Base-by-base conservation (phyloP, 1,284 basidiomycete genomes). In the Austroboletus niveus region DNA sequence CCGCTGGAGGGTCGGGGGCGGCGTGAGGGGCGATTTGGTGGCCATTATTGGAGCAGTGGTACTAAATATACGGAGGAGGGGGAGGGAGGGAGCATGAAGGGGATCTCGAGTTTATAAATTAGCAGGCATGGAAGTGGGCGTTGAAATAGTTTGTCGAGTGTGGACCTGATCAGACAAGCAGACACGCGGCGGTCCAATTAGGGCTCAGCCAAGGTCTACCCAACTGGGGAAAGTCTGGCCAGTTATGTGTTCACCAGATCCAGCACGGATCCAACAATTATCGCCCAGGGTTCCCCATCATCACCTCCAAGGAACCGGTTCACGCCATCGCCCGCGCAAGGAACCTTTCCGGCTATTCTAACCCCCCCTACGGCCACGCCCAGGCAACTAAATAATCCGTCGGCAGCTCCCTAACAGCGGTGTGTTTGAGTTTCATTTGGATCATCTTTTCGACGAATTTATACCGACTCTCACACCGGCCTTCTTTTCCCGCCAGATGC, bases 31-130 rank as follows among this genome's bases (percentile, higher is more conserved):
- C 36, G 52, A 40, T 57, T 69, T 70, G 49, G 53, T 69, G 55
- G 65, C 65, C 65, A 67, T 67, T 69, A 70, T 69, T 53, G 68
- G 59, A 65, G 66, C 35, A 24, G 22, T 3, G 42, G 17, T 56
- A 64, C 66, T 65, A 69, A 69, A 65, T 65, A 65, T 65, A 65
- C 63, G 58, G 58, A 65, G 61, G 51, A 32, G 47, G 8, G 42
- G 27, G 49, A 24, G 44, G 51, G 45, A 40, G 22, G 42, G 41
- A 43, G 42, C 35, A 51, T 40, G 54, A 40, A 38, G 42, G 10
- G 49, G 38, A 47, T 57, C 53, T 61, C 58, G 54, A 51, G 22
- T 24, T 24, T 24, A 68, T 65, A 62, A 65, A 29, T 59, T 66
- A 64, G 50, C 50, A 60, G 49, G 62, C 63, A 64, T 66, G 62